Evolutionary conservation across 202 grass and related monocot species (phyloP), one percentile per base, ranked within the genome.

Genomic region (Digitaria exilis): DNA sequence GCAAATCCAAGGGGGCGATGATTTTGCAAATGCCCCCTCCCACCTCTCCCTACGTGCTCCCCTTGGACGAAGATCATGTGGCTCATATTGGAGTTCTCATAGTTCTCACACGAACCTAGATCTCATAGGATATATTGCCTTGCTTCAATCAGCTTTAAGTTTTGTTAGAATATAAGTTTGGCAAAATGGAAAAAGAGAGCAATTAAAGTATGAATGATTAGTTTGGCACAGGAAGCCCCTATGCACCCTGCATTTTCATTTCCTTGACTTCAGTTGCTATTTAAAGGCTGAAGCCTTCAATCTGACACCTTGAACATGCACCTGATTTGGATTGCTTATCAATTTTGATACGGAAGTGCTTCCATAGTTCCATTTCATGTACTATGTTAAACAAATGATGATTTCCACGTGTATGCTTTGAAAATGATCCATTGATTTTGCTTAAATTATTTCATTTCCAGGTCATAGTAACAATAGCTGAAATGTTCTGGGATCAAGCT

Each of bases 401-500:
- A 24, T 80, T 56, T 78, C 57, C 62, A 68, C 44, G 25, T 57
- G 16, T n/a, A n/a, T 3, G 11, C 39, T 22, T 29, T 68, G 72
- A 34, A 73, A 78, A 60, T 0, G 55, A 26, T 19, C 55, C 14
- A 34, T 49, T 61, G 43, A 25, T 16, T 55, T 21, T 81, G 10
- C 63, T 51, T 74, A 31, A 65, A 52, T 29, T 83, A 37, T 86
- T 75, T 54, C 52, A 67, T 82, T 95, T 93, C 77, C 75, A 98
- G 96, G 89, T 94, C 39, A 71, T 96, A 75, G 80, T 80, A 83
- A 63, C 87, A 76, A 76, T 98, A 73, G 96, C 89, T 79, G 93
- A 96, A 86, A 58, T 94, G 54, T 56, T 95, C 67, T 98, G 90
- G 79, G 96, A 95, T 61, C 80, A 90, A 84, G 83, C 77, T 75